phyloP scores from a whole-genome alignment of 1,139 yeast genomes.

The Hanseniaspora sp. region DNA sequence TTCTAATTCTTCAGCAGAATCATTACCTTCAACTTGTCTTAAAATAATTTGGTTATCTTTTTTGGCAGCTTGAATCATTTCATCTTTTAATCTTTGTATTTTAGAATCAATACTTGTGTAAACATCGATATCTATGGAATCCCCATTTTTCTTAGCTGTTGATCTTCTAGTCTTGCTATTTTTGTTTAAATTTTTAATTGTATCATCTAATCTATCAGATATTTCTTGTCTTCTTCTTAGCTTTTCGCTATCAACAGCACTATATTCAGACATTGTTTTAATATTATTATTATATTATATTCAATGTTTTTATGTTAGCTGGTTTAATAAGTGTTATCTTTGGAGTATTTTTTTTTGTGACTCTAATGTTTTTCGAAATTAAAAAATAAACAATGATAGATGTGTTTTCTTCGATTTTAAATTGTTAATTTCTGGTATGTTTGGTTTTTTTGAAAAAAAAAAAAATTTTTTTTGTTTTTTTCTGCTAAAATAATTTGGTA shows the following conservation, averaged over 20 bases:
- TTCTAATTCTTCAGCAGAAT: neutral
- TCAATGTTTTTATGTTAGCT: neutral
- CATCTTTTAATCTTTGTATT: constrained; percentile 68
- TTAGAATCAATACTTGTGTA: constrained; percentile 53
- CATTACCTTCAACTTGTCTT: constrained; percentile 29
- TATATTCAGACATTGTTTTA: constrained; percentile 5
- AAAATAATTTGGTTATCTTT: constrained; percentile 76
- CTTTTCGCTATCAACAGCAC: constrained; percentile 30
- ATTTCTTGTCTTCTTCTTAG: constrained; percentile 56
- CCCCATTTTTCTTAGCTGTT: constrained; percentile 76
- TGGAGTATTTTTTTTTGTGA: too few relatives aligned
- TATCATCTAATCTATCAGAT: constrained; percentile 68
- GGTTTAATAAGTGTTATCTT: too few relatives aligned
- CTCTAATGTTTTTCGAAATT: neutral
- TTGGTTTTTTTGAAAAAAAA: too few relatives aligned
- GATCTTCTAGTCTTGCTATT: constrained; percentile 33
- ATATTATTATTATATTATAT: neutral
- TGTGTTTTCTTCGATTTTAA: neutral
- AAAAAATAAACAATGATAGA: neutral
- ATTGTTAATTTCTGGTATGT: too few relatives aligned
- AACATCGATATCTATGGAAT: constrained; percentile 61
- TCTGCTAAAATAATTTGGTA: too few relatives aligned
- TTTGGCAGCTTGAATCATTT: constrained; percentile 89
- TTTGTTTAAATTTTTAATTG: constrained; percentile 56
- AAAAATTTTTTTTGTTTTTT: too few relatives aligned